phyloP scores from a whole-genome alignment of 768 basidiomycete species.

The Epithele typhae region DNA sequence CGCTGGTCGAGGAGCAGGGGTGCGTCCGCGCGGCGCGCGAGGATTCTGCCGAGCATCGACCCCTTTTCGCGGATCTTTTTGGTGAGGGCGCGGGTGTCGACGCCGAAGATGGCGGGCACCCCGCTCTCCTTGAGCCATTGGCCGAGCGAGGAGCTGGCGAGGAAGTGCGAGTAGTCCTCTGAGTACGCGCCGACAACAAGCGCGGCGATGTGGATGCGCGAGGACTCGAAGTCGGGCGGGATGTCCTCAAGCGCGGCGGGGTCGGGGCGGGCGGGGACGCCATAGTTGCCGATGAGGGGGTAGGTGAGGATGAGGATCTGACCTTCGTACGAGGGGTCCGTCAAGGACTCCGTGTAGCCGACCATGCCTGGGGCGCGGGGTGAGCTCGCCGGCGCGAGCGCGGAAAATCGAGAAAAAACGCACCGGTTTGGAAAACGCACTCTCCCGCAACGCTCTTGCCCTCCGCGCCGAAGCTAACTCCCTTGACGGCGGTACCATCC shows the following conservation, averaged over 20 bases:
- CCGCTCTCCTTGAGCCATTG: constrained; percentile 94
- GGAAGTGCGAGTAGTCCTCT: constrained; percentile 90
- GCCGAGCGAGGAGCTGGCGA: constrained; percentile 83
- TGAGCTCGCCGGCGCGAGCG: background rate
- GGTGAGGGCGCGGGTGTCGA: constrained; percentile 95
- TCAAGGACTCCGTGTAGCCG: constrained; percentile 96
- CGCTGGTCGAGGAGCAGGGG: constrained; percentile 38
- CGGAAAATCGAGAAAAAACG: constrained; percentile 27
- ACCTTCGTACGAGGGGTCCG: constrained; percentile 97
- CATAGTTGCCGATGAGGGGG: constrained; percentile 96
- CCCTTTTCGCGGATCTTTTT: constrained; percentile 96
- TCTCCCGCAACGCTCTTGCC: constrained; percentile 91
- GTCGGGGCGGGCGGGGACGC: constrained; percentile 74
- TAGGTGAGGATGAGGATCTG: constrained; percentile 98
- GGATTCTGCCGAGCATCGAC: constrained; percentile 82
- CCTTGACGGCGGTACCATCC: constrained; percentile 85
- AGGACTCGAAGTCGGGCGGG: constrained; percentile 86
- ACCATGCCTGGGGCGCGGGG: constrained; percentile 82
- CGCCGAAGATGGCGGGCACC: constrained; percentile 90
- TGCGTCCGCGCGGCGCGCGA: constrained; percentile 55
- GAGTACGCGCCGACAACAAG: constrained; percentile 94
- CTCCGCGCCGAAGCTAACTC: constrained; percentile 91
- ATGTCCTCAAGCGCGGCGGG: constrained; percentile 45
- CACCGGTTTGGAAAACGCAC: constrained; percentile 99
- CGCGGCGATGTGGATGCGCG: constrained; percentile 88